These are phyloP conservation scores for Stachybotrys chlorohalonatus DNA, from an alignment of 2,329 filamentous ascomycete genomes.

Conservation along the genomic window DNA sequence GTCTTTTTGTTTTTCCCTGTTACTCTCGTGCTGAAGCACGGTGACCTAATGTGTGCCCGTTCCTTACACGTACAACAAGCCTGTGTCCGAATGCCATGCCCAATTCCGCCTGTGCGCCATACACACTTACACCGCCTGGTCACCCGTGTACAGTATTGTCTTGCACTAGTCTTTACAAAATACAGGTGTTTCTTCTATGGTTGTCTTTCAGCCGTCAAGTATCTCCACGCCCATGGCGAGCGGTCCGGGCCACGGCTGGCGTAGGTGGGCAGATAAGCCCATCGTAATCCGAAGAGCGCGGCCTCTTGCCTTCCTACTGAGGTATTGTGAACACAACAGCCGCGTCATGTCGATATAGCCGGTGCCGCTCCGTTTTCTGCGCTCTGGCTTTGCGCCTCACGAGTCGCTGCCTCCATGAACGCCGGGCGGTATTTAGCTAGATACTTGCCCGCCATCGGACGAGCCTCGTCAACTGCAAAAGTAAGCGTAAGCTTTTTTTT, in stretches of 20 bases:
- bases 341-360: slow-evolving; percentile 20
- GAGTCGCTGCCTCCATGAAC: slow-evolving; percentile 29
- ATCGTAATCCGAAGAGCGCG: no score
- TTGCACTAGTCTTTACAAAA: not conserved
- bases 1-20: not conserved
- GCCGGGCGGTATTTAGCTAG: slow-evolving; percentile 51
- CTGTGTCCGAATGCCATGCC: not conserved
- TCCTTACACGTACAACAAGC: not conserved
- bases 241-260: no score
- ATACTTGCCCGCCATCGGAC: slow-evolving; percentile 53
- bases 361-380: slow-evolving; percentile 12
- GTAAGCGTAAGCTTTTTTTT: slow-evolving; percentile 7
- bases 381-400: slow-evolving; percentile 11
- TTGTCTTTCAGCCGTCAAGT: no score
- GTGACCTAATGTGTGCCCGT: no score
- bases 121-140: not conserved
- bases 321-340: not conserved
- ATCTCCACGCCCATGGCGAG: no score
- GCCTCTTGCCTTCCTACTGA: no score
- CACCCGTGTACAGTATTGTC: not conserved
- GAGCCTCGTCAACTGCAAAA: slow-evolving; percentile 48
- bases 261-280: no score
- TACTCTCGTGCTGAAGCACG: not conserved
- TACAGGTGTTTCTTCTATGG: not conserved
- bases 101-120: not conserved